A percentile compares a stretch with the other conserved stretches of the same genome.
These are phyloP conservation scores for Sporisorium reilianum DNA, from an alignment of 1,284 basidiomycete species.

Conservation along the genomic window DNA sequence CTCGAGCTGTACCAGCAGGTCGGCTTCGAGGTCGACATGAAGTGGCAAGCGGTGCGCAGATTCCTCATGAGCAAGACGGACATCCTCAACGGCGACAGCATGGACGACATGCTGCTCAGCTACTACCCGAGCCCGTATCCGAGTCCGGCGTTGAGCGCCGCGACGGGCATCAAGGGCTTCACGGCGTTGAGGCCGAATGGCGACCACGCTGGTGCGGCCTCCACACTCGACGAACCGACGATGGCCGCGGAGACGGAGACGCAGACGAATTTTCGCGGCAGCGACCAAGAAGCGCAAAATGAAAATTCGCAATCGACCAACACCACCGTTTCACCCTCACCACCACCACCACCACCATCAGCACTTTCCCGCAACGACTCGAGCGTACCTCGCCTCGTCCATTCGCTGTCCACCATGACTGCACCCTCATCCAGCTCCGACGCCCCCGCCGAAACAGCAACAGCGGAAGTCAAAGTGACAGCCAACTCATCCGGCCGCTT, in stretches of 20 bases:
- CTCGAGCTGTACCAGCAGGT: conserved; percentile 69
- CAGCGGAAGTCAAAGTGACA: conserved; percentile 50
- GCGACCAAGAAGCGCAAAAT: neutral
- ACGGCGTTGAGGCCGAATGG: conserved; percentile 10
- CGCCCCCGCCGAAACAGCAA: neutral
- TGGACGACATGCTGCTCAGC: conserved; percentile 67
- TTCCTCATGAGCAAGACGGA: conserved; percentile 70
- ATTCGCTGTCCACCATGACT: conserved; percentile 13
- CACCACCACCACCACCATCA: conserved; percentile 4
- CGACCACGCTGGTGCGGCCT: neutral
- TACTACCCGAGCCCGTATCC: conserved; percentile 68
- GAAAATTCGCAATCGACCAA: conserved; percentile 12
- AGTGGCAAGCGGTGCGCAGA: conserved; percentile 67
- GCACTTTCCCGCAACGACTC: neutral
- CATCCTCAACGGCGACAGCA: conserved; percentile 52
- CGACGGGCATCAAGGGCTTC: conserved; percentile 24
- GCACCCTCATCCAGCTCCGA: conserved; percentile 1
- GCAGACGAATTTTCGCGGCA: conserved; percentile 4
- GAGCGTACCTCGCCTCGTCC: neutral
- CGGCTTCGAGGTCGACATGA: conserved; percentile 67
- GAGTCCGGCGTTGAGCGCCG: conserved; percentile 41
- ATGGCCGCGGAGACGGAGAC: conserved; percentile 3
- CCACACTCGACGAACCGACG: conserved; percentile 8
- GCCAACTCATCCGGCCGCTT: conserved; percentile 45
- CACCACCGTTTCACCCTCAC: conserved; percentile 5